Evolutionary conservation across 441 rosid genomes (phyloP), one percentile per base, ranked within the genome.

Genomic region (Erysimum pusillum): DNA sequence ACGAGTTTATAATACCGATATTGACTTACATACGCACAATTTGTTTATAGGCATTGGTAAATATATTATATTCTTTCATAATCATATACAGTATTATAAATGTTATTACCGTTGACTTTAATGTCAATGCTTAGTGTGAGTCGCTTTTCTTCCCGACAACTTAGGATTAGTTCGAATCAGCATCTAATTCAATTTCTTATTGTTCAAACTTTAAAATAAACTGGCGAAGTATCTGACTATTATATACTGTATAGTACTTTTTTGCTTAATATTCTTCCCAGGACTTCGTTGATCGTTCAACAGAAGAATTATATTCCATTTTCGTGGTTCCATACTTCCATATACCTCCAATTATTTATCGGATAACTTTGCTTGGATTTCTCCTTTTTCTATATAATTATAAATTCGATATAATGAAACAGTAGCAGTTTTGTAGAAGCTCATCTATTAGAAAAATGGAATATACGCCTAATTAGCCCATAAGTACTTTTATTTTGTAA

Each of bases 141-240:
- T 42, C 62, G 53, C 52, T 66, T 67, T 63, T 67, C 44, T 51
- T 35, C 42, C 77, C 81, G 59, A 78, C 77, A 73, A 60, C 81
- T 67, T 72, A 60, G 69, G 77, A 78, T 78, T 67, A 73, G 74
- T 44, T 66, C 69, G 77, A 78, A 78, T 78, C 81, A 78, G 77
- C 74, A 78, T 73, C 74, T 42, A 73, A 25, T 60, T 72, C 63
- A n/a, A 3, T 63, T 20, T 54, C 28, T 31, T 14, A 15, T 51
- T 58, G 25, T 49, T 18, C 20, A 14, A 13, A 36, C n/a, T 25
- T 25, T 45, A 12, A 15, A 70, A 14, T 41, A 69, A 56, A 2
- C 0, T 20, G 31, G 36, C 60, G 2, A 63, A 70, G 63, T 48
- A 57, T 65, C 41, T 67, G 49, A 77, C 69, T 49, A 65, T 71